Evolutionary conservation across 805 yeast genomes (phyloP).

Genomic region (Cyberlindnera mrakii): DNA sequence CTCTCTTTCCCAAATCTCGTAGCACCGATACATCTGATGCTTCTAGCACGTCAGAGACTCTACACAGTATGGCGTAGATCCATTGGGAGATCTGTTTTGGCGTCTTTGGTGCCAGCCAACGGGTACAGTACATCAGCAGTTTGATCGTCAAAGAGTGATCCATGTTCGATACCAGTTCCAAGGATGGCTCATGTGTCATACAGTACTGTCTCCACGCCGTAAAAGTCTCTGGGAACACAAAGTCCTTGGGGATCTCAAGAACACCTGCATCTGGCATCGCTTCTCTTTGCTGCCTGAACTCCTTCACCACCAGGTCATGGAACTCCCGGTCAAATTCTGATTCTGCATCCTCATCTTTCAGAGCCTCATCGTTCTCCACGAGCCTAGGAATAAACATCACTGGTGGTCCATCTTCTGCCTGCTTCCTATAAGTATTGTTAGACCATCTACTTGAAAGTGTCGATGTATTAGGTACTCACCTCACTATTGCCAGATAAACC

Average conservation of each 20-base stretch:
- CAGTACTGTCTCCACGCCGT: constrained; percentile 21
- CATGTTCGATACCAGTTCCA: constrained; percentile 12
- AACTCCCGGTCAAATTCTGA: constrained; percentile 1
- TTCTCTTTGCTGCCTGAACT: constrained; percentile 6
- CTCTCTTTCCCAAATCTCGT: constrained; percentile 17
- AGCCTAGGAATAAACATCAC: constrained; percentile 5
- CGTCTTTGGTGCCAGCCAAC: constrained; percentile 17
- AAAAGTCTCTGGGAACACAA: constrained; percentile 19
- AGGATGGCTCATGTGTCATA: constrained; percentile 11
- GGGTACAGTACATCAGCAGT: constrained; percentile 17
- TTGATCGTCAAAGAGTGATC: constrained; percentile 17
- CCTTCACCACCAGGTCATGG: constrained; percentile 1
- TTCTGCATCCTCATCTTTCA: neutral
- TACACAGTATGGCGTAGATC: constrained; percentile 15
- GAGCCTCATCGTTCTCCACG: constrained; percentile 1
- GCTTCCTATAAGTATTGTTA: constrained; percentile 3
- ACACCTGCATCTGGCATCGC: constrained; percentile 9
- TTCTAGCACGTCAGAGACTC: constrained; percentile 13
- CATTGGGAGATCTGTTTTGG: constrained; percentile 12
- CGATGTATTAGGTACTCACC: constrained; percentile 6
- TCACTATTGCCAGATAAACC: constrained; percentile 22
- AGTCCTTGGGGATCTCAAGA: constrained; percentile 12
- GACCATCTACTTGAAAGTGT: neutral
- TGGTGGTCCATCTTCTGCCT: constrained; percentile 9
- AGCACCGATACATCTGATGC: constrained; percentile 14